Conservation (phyloP, 768 basidiomycete genomes). For the Clathrus columnatus region DNA sequence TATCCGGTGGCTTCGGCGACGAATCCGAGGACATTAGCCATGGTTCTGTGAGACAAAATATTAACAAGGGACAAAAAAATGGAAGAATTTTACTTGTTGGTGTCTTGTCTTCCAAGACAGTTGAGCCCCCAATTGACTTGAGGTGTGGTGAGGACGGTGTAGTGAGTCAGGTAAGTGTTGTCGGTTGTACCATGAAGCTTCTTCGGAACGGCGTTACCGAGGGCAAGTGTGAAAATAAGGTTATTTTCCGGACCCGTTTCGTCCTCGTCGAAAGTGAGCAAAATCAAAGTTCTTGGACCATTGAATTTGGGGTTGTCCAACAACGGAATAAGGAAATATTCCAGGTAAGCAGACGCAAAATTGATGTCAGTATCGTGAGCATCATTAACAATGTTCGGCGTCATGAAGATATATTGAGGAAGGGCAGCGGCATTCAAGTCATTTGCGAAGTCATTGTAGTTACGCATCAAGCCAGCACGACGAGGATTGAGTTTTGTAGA, state of each 20-base stretch:
- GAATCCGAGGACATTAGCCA: conserved; percentile 43
- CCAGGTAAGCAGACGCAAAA: conserved; percentile 37
- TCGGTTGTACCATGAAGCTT: conserved; percentile 37
- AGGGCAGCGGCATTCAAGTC: conserved; percentile 42
- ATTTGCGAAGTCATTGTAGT: conserved; percentile 53
- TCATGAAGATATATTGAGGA: conserved; percentile 54
- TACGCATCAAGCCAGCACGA: conserved; percentile 40
- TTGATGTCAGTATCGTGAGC: conserved; percentile 50
- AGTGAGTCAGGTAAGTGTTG: conserved; percentile 50
- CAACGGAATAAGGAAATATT: conserved; percentile 43
- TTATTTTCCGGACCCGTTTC: conserved; percentile 31
- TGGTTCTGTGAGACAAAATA: conserved; percentile 13
- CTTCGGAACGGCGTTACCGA: conserved; percentile 38
- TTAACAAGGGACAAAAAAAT: not conserved
- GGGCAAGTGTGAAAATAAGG: conserved; percentile 30
- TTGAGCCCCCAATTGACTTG: conserved; percentile 54
- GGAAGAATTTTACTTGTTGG: conserved; percentile 31
- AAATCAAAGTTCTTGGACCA: conserved; percentile 41
- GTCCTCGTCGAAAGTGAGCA: conserved; percentile 54
- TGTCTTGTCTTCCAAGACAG: conserved; percentile 50
- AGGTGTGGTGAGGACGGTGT: conserved; percentile 46
- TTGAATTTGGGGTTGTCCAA: conserved; percentile 46
- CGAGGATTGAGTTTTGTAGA: conserved; percentile 34
- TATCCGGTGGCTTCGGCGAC: conserved; percentile 42
- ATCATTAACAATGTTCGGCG: conserved; percentile 54